Evolutionary conservation across 1,284 basidiomycete species (phyloP).

Genomic region (Moniliella sp.): DNA sequence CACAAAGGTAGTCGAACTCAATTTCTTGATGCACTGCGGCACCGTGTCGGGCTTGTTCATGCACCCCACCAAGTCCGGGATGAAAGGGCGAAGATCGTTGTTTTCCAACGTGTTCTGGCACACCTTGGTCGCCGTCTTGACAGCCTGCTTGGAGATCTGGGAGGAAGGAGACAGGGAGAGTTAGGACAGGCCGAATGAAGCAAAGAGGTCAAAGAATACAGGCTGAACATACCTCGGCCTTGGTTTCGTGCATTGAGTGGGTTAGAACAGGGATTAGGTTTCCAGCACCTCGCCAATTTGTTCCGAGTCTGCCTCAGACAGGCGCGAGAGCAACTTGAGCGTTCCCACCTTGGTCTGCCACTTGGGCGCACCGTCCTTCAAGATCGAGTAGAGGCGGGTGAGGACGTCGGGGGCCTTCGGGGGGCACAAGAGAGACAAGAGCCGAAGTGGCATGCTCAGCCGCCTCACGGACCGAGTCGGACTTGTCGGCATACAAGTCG

Average conservation of each 20-base stretch:
- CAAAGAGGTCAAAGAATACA: too few relatives aligned
- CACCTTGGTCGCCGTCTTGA: constrained; percentile 76
- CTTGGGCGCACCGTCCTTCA: constrained; percentile 54
- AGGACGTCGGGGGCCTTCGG: constrained; percentile 54
- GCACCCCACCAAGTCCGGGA: constrained; percentile 57
- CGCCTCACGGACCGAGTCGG: constrained; percentile 55
- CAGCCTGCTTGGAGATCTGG: constrained; percentile 69
- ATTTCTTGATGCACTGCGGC: constrained; percentile 77
- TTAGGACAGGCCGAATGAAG: too few relatives aligned
- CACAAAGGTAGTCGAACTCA: constrained; percentile 84
- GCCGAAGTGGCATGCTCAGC: constrained; percentile 62
- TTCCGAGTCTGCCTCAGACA: constrained; percentile 49
- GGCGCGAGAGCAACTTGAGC: constrained; percentile 49
- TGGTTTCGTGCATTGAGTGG: constrained; percentile 85
- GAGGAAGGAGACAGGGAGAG: too few relatives aligned
- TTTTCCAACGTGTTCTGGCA: constrained; percentile 77
- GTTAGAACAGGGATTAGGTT: constrained; percentile 68
- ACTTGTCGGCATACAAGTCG: constrained; percentile 79
- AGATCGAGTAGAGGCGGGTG: constrained; percentile 47
- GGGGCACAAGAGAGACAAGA: constrained; percentile 61
- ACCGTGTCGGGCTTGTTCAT: constrained; percentile 71
- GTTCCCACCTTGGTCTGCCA: constrained; percentile 91
- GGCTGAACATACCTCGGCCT: too few relatives aligned
- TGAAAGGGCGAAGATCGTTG: constrained; percentile 73
- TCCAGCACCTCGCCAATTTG: constrained; percentile 67